phyloP scores from a whole-genome alignment of 2,329 filamentous ascomycete species.

The Alternaria alternata region DNA sequence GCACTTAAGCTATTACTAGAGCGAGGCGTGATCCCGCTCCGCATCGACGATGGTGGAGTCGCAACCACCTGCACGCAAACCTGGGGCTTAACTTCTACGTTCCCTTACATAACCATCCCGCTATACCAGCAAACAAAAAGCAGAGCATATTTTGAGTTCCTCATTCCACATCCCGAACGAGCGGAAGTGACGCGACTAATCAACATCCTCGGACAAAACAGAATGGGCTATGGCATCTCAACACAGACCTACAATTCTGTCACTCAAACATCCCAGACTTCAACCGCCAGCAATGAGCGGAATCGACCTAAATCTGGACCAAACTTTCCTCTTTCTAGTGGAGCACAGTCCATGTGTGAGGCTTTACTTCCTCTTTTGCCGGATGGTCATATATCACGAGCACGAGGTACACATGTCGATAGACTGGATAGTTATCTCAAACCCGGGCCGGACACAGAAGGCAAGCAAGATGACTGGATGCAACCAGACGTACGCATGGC shows the following conservation, averaged over 20 bases:
- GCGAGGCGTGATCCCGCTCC: constrained; percentile 1
- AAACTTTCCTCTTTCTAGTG: neutral
- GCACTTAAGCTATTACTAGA: neutral
- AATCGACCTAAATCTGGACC: neutral
- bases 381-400: neutral
- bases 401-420: neutral
- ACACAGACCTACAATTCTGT: neutral
- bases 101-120: neutral
- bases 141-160: constrained; percentile 27
- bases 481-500: neutral
- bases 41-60: constrained; percentile 2
- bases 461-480: neutral
- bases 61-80: neutral
- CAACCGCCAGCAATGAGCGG: neutral
- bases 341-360: neutral
- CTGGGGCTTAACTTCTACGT: neutral
- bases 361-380: neutral
- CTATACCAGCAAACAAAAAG: constrained; percentile 4
- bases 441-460: neutral
- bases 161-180: constrained; percentile 18
- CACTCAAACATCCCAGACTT: neutral
- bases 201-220: neutral
- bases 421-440: neutral
- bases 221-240: neutral
- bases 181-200: neutral